Evolutionary conservation across 2,329 filamentous ascomycete genomes (phyloP).

Genomic region (Aspergillus caelatus): DNA sequence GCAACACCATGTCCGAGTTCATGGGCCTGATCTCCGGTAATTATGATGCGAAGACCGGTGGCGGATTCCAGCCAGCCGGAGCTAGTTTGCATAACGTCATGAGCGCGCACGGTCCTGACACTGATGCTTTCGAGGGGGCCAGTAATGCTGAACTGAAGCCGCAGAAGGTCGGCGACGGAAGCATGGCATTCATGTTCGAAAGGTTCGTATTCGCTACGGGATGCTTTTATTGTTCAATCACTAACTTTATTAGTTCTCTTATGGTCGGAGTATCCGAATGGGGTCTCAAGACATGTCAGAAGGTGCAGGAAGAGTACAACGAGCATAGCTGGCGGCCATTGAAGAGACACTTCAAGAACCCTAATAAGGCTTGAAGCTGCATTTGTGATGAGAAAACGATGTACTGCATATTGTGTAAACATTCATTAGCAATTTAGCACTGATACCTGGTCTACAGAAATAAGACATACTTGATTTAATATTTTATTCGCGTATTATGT

Average conservation of each 20-base stretch:
- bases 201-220: slow-evolving; percentile 35
- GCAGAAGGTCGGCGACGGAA: slow-evolving; percentile 60
- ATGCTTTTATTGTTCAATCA: background rate
- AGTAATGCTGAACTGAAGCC: slow-evolving; percentile 58
- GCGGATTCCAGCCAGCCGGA: slow-evolving; percentile 63
- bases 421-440: background rate
- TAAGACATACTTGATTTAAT: background rate
- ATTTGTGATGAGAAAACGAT: background rate
- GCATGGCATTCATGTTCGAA: slow-evolving; percentile 69
- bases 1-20: slow-evolving; percentile 67
- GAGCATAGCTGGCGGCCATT: slow-evolving; percentile 78
- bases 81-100: slow-evolving; percentile 71
- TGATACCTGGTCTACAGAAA: background rate
- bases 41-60: slow-evolving; percentile 62
- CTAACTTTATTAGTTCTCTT: slow-evolving; percentile 49
- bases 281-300: slow-evolving; percentile 70
- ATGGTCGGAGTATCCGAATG: slow-evolving; percentile 75
- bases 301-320: slow-evolving; percentile 74
- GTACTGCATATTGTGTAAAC: slow-evolving; percentile 1
- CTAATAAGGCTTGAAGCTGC: slow-evolving; percentile 40
- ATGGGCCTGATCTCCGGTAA: slow-evolving; percentile 66
- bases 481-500: background rate
- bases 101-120: slow-evolving; percentile 67
- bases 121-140: slow-evolving; percentile 58
- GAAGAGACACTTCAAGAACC: slow-evolving; percentile 63